Percentiles rank a stretch among this genome's conserved stretches.
Evolutionary conservation across 768 basidiomycete species (phyloP).

Genomic region (Rossbeevera mucosa): DNA sequence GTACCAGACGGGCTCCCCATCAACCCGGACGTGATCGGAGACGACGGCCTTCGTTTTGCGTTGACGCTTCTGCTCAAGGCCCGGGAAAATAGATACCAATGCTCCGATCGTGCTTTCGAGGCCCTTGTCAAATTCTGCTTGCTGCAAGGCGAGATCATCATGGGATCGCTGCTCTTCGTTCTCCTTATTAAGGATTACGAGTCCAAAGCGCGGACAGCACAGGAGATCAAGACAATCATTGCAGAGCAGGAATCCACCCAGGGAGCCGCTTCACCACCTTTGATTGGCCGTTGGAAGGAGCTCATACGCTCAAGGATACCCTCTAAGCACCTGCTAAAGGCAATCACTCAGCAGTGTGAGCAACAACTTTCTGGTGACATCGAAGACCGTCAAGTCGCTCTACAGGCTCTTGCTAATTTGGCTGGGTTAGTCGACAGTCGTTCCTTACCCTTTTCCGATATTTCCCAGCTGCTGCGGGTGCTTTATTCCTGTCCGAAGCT

Average conservation of each 20-base stretch:
- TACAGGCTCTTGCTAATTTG: slow-evolving; percentile 62
- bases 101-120: slow-evolving; percentile 58
- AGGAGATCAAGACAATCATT: slow-evolving; percentile 21
- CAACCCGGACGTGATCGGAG: slow-evolving; percentile 32
- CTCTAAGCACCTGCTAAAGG: slow-evolving; percentile 29
- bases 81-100: slow-evolving; percentile 48
- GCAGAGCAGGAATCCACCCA: slow-evolving; percentile 15
- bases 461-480: slow-evolving; percentile 43
- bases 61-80: slow-evolving; percentile 50
- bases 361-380: slow-evolving; percentile 29
- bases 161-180: slow-evolving; percentile 69
- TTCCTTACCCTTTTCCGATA: slow-evolving; percentile 41
- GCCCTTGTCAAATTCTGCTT: slow-evolving; percentile 59
- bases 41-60: slow-evolving; percentile 45
- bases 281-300: slow-evolving; percentile 20
- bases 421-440: slow-evolving; percentile 48
- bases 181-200: slow-evolving; percentile 63
- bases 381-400: slow-evolving; percentile 30
- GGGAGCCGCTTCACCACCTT: slow-evolving; percentile 10
- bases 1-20: slow-evolving; percentile 28
- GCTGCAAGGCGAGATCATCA: slow-evolving; percentile 73
- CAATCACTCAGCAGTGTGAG: slow-evolving; percentile 30
- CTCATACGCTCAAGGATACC: slow-evolving; percentile 15
- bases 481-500: slow-evolving; percentile 45
- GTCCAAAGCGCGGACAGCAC: slow-evolving; percentile 29